Base-by-base conservation (phyloP, 2,329 filamentous ascomycete species). In the Endothia cerciana region DNA sequence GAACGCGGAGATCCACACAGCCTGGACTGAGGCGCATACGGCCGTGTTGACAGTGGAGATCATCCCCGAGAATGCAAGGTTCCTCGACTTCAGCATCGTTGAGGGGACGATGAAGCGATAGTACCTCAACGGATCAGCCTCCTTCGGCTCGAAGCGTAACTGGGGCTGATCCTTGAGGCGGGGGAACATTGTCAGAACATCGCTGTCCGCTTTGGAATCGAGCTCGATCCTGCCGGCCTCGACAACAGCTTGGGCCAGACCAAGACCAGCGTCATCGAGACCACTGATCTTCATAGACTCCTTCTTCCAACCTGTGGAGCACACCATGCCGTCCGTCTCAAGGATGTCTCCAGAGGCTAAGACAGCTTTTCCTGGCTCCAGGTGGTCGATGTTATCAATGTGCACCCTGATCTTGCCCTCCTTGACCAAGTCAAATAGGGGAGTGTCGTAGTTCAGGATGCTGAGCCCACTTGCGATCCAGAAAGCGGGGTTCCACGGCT, bases 1-100 rank as follows among this genome's bases (percentile, higher is more conserved):
- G 70, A 85, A 90, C 0, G 87, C 87, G 0, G 82, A 77, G n/a
- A 87, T 77, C 85, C 85, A 87, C 6, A 85, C 77, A 0, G 82
- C 83, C 62, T 79, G 78, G 0, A 77, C 65, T 0, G 74, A 72
- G 6, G 77, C 76, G 41, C 74, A 74, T 38, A 77, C 73, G 1
- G 74, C 70, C 1, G 76, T 79, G 55, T 75, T 75, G 36, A 77
- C 73, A 0, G 70, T 74, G 11, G 70, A 72, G 8, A 62, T 36
- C 62, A 67, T 67, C 15, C 65, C 63, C 0, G 63, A 33, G 43
- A 65, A 67, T 1, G 65, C 65, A 4, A 67, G 51, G n/a, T 65
- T 59, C 7, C 53, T 49, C 3, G 49, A 36, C 3, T 59, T 15
- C 5, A 67, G 36, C 65, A 62, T 58, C 6, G 62, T 41, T 4